A percentile compares a stretch with the other conserved stretches of the same genome.
These are phyloP conservation scores for Acrodontium crateriforme DNA, from an alignment of 2,329 filamentous ascomycete species.

Conservation along the genomic window DNA sequence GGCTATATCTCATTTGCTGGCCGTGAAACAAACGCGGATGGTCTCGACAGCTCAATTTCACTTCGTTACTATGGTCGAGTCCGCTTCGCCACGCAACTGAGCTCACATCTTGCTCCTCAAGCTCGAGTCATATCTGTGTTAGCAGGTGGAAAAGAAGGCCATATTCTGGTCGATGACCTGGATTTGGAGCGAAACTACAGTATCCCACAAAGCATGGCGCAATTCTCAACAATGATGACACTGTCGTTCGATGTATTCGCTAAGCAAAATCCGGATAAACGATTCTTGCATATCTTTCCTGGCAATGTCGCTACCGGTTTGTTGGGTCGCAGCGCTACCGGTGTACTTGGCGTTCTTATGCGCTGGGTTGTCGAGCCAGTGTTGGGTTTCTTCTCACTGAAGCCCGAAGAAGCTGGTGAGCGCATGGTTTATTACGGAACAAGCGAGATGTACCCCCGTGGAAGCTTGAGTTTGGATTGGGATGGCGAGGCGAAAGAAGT, in stretches of 20 bases:
- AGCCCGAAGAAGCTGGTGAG: conserved; percentile 9
- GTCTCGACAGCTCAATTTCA: conserved; percentile 11
- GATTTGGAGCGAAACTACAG: conserved; percentile 7
- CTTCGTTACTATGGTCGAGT: conserved; percentile 15
- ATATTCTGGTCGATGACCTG: conserved; percentile 12
- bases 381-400: conserved; percentile 4
- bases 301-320: conserved; percentile 10
- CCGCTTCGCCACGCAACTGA: conserved; percentile 9
- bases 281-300: conserved; percentile 12
- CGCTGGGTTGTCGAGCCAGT: conserved; percentile 7
- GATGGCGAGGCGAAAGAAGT: conserved; percentile 4
- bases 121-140: conserved; percentile 10
- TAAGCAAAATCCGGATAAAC: conserved; percentile 4
- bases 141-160: conserved; percentile 11
- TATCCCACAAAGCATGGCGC: conserved; percentile 4
- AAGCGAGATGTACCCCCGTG: conserved; percentile 3
- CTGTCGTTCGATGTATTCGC: conserved; percentile 12
- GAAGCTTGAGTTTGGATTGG: conserved; percentile 7
- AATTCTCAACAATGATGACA: conserved; percentile 10
- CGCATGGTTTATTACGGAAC: conserved; percentile 9
- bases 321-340: conserved; percentile 6
- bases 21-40: conserved; percentile 13
- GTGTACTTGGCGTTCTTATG: conserved; percentile 4
- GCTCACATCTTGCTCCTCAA: conserved; percentile 1
- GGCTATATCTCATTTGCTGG: conserved; percentile 23